Evolutionary conservation across 768 basidiomycete genomes (phyloP), one percentile per base, ranked within the genome.

Genomic region (Bullera alba): DNA sequence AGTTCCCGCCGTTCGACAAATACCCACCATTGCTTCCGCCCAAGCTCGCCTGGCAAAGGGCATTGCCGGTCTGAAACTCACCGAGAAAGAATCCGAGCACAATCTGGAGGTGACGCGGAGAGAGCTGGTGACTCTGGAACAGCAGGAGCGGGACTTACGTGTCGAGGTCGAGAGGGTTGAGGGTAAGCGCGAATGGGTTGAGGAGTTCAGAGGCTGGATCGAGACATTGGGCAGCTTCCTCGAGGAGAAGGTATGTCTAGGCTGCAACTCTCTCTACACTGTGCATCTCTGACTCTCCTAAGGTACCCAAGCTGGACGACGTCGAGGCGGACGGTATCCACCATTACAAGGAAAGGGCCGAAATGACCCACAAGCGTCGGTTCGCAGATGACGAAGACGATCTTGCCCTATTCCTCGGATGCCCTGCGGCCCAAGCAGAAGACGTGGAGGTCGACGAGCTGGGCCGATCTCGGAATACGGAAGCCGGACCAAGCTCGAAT

Each of bases 351-450:
- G 88, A 93, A 63, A 80, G 86, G 43, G 75, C 76, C 17, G 80
- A 82, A 12, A 83, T 93, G 76, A 75, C 87, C 53, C 58, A 73
- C 10, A 77, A 77, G 37, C 81, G 89, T n/a, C 78, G 89, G 48
- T 72, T 66, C n/a, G 75, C 76, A 0, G 92, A 96, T 51, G 83
- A 86, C 61, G 79, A 80, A 58, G 88, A 92, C 62, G 90, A 93
- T 66, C 75, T 91, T 1, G 77, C 82, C 3, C 67, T 79, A 6
- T 79, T 89, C 68, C 76, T 86, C 49, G 86, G 87, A 12, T 71
- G 79, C 4, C 45, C 47, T 51, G n/a, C 57, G 56, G n/a, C 56
- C 5, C 47, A 56, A 2, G 69, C 69, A 43, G 65, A 54, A 28
- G 69, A 55, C 14, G 78, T 79, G 58, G 76, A 80, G 52, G 66